These are phyloP conservation scores for Erodium maritimum DNA, from an alignment of 345 rosid species.

Conservation along the genomic window DNA sequence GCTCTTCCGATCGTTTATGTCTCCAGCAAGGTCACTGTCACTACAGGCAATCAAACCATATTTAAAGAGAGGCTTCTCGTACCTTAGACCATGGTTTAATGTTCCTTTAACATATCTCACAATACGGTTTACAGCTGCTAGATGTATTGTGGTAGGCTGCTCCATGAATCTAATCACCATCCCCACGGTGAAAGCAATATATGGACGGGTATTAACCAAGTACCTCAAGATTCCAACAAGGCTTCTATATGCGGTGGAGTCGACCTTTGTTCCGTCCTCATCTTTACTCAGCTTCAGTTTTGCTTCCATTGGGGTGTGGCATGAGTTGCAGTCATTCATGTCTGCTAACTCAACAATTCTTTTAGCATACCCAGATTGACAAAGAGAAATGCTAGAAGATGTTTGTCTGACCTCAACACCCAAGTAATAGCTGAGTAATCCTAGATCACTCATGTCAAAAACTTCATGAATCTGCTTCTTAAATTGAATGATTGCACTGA, in stretches of 20 bases:
- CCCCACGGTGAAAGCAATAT: not conserved
- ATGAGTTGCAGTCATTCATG: not conserved
- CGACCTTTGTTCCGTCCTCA: not conserved
- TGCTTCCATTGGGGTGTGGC: not conserved
- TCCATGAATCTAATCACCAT: not conserved
- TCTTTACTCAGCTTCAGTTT: not conserved
- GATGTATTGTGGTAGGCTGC: not conserved
- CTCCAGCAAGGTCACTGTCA: constrained; percentile 2
- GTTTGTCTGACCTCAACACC: not conserved
- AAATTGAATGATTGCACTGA: too few relatives aligned
- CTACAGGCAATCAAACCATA: not conserved
- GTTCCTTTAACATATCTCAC: not conserved
- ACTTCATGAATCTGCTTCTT: too few relatives aligned
- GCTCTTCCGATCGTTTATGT: constrained; percentile 6
- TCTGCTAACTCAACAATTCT: not conserved
- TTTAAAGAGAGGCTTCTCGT: not conserved
- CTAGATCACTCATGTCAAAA: not conserved
- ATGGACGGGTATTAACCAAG: not conserved
- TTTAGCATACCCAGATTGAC: not conserved
- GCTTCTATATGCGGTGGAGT: not conserved
- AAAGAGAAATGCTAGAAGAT: not conserved
- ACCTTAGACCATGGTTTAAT: not conserved
- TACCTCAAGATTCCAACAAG: not conserved
- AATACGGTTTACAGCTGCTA: not conserved
- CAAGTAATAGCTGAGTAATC: not conserved